phyloP scores from a whole-genome alignment of 306 rosid species.

The Dryas octopetala region DNA sequence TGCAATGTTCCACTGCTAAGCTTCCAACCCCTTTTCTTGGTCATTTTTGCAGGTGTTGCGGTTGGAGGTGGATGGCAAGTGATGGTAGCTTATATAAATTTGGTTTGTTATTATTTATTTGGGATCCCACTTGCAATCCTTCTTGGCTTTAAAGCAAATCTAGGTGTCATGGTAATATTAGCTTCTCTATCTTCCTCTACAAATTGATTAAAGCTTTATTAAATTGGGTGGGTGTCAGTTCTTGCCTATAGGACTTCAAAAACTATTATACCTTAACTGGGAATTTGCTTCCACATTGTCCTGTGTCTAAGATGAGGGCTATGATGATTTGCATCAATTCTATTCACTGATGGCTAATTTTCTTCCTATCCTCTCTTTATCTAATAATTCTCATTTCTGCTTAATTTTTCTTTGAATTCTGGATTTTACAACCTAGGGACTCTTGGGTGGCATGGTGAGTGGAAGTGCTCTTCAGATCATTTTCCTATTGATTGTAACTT shows the following conservation, averaged over 20 bases:
- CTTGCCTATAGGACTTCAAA: no score
- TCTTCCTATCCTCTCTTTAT: neutral
- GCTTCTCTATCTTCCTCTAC: no score
- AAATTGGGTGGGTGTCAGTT: no score
- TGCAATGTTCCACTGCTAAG: neutral
- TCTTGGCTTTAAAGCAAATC: slow-evolving; percentile 27
- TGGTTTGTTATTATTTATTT: slow-evolving; percentile 51
- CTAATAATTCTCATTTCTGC: neutral
- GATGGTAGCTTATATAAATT: slow-evolving; percentile 52
- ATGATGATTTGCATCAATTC: no score
- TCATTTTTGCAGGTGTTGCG: slow-evolving; percentile 36
- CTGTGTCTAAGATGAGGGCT: no score
- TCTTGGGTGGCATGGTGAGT: slow-evolving; percentile 32
- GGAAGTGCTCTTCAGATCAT: slow-evolving; percentile 38
- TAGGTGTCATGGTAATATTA: slow-evolving; percentile 36
- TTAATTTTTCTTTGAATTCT: neutral
- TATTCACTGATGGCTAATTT: no score
- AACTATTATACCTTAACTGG: no score
- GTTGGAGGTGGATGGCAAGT: slow-evolving; percentile 63
- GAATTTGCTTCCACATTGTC: no score
- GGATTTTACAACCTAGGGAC: slow-evolving; percentile 20
- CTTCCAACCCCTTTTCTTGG: no score
- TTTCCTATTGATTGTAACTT: slow-evolving; percentile 23
- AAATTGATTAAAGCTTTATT: no score
- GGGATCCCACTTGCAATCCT: slow-evolving; percentile 50